Conservation (phyloP, 148 eudicot genomes). For the Nepenthes mirabilis region DNA sequence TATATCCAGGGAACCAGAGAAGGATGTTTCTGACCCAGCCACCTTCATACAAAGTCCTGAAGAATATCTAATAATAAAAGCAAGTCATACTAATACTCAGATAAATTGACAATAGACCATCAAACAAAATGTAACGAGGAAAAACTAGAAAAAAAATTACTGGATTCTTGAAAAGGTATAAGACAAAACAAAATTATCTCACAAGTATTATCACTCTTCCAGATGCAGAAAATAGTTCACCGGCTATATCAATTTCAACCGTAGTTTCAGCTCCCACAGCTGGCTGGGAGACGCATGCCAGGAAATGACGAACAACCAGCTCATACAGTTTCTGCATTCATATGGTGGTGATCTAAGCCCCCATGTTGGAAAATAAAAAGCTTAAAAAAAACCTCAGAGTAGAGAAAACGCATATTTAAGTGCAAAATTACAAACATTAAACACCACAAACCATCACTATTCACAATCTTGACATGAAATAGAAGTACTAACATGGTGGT, state of each 20-base stretch:
- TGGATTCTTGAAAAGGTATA: background rate
- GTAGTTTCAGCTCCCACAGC: constrained; percentile 94
- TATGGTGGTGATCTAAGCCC: background rate
- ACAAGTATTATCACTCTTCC: constrained; percentile 82
- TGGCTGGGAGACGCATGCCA: constrained; percentile 99
- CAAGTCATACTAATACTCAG: too few relatives aligned
- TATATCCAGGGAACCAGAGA: too few relatives aligned
- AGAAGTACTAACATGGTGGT: constrained; percentile 65
- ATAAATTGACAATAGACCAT: background rate
- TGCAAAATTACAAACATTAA: background rate
- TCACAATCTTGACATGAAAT: background rate
- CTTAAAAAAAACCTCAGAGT: background rate
- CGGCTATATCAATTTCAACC: constrained; percentile 83
- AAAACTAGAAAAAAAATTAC: background rate
- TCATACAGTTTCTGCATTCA: constrained; percentile 72
- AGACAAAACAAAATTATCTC: constrained; percentile 13
- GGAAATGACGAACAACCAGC: constrained; percentile 92
- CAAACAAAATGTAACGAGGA: too few relatives aligned
- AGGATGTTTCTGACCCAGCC: too few relatives aligned
- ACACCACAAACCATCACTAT: background rate
- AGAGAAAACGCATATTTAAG: background rate
- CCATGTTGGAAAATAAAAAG: background rate
- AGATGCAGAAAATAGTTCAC: constrained; percentile 72
- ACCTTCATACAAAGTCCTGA: too few relatives aligned
- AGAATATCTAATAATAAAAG: too few relatives aligned